phyloP scores from a whole-genome alignment of 768 basidiomycete species.

The Phanerochaete sordida region DNA sequence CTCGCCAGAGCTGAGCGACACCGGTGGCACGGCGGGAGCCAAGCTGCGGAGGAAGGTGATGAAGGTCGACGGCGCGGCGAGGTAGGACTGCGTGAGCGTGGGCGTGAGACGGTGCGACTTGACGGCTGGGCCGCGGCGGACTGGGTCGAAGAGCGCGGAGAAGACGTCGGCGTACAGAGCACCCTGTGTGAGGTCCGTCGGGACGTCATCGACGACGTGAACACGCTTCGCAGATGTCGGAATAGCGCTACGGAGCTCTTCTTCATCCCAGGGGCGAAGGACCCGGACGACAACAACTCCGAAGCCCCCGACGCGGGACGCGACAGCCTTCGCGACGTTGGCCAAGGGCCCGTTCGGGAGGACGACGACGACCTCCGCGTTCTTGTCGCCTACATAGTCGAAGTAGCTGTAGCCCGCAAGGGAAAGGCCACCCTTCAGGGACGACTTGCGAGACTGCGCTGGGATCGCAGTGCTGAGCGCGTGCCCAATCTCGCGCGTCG shows the following conservation, averaged over 20 bases:
- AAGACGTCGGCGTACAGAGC: conserved; percentile 72
- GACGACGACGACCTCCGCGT: conserved; percentile 66
- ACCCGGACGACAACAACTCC: conserved; percentile 73
- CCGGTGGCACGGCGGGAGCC: conserved; percentile 14
- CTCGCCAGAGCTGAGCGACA: conserved; percentile 20
- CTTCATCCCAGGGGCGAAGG: conserved; percentile 79
- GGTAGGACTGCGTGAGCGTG: conserved; percentile 47
- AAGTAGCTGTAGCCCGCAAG: conserved; percentile 71
- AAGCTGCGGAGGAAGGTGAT: conserved; percentile 32
- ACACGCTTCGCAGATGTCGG: conserved; percentile 57
- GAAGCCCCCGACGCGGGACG: conserved; percentile 41
- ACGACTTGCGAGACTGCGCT: conserved; percentile 25
- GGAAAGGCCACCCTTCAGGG: conserved; percentile 46
- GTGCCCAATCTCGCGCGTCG: conserved; percentile 72
- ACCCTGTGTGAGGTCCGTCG: conserved; percentile 57
- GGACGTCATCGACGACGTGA: conserved; percentile 79
- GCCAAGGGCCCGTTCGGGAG: conserved; percentile 76
- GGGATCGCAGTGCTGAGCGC: conserved; percentile 38
- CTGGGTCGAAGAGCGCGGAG: conserved; percentile 44
- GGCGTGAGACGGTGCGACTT: conserved; percentile 60
- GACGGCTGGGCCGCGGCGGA: conserved; percentile 35
- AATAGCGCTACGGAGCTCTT: conserved; percentile 53
- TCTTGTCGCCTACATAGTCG: conserved; percentile 64
- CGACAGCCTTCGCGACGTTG: conserved; percentile 53
- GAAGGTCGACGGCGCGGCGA: conserved; percentile 43